Evolutionary conservation across 306 rosid genomes (phyloP).

Genomic region (Glycine latifolia): DNA sequence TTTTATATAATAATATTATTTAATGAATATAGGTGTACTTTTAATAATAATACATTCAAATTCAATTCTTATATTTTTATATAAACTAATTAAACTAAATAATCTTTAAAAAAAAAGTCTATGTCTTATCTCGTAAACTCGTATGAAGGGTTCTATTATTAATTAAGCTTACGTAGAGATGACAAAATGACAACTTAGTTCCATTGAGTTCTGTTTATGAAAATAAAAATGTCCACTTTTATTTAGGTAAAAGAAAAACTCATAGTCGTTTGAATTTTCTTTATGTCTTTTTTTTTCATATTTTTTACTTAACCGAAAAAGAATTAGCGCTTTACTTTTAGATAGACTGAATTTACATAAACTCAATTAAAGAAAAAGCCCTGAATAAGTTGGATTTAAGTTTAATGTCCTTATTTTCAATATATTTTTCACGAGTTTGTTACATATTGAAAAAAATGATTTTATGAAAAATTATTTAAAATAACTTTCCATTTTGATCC

Average conservation of each 20-base stretch:
- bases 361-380: neutral
- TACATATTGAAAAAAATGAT: neutral
- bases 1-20: too few relatives aligned
- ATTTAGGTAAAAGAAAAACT: neutral
- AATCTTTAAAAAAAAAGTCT: neutral
- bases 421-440: neutral
- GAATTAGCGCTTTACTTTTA: neutral
- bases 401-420: neutral
- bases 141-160: neutral
- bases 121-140: neutral
- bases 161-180: slow-evolving; percentile 6
- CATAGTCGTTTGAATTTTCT: neutral
- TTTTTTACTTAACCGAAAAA: too few relatives aligned
- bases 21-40: too few relatives aligned
- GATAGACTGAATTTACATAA: neutral
- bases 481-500: too few relatives aligned
- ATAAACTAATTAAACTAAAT: neutral
- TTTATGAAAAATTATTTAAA: neutral
- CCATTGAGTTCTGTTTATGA: neutral
- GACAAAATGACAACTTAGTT: slow-evolving; percentile 1
- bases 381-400: neutral
- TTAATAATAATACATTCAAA: neutral
- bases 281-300: too few relatives aligned
- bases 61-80: neutral
- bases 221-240: neutral